These are phyloP conservation scores for Globisporangium mamillatum DNA, from an alignment of 352 stramenopile species.

Conservation along the genomic window DNA sequence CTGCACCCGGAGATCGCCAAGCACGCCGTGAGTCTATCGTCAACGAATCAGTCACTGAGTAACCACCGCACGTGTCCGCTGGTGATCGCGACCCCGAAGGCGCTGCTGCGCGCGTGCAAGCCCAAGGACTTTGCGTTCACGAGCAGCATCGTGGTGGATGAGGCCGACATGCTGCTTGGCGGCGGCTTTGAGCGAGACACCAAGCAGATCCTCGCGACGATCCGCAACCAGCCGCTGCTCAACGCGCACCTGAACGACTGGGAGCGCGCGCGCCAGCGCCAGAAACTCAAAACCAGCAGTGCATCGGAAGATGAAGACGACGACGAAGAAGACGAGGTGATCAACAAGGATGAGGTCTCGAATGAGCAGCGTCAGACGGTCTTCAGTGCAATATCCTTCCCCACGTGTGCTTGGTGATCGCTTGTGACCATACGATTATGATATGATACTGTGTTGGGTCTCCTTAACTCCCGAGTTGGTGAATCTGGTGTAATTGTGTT, in stretches of 20 bases:
- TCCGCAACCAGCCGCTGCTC: constrained; percentile 73
- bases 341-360: constrained; percentile 24
- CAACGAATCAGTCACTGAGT: constrained; percentile 43
- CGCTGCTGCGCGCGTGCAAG: constrained; percentile 61
- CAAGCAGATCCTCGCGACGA: constrained; percentile 79
- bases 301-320: not conserved
- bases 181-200: constrained; percentile 76
- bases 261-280: constrained; percentile 9
- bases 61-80: constrained; percentile 39
- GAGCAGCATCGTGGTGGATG: constrained; percentile 69
- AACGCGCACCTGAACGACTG: constrained; percentile 39
- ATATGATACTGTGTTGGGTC: not conserved
- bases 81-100: constrained; percentile 61
- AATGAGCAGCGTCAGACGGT: constrained; percentile 50
- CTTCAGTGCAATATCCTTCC: constrained; percentile 79
- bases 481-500: not conserved
- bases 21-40: constrained; percentile 46
- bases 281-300: constrained; percentile 8
- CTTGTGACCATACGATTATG: not conserved
- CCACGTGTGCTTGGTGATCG: not conserved
- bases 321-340: constrained; percentile 16
- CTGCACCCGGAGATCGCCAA: constrained; percentile 39
- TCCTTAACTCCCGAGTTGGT: constrained; percentile 23
- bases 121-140: constrained; percentile 75
- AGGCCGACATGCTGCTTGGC: constrained; percentile 78